phyloP scores from a whole-genome alignment of 2,329 filamentous ascomycete genomes.

The Paraphoma chrysanthemicola region DNA sequence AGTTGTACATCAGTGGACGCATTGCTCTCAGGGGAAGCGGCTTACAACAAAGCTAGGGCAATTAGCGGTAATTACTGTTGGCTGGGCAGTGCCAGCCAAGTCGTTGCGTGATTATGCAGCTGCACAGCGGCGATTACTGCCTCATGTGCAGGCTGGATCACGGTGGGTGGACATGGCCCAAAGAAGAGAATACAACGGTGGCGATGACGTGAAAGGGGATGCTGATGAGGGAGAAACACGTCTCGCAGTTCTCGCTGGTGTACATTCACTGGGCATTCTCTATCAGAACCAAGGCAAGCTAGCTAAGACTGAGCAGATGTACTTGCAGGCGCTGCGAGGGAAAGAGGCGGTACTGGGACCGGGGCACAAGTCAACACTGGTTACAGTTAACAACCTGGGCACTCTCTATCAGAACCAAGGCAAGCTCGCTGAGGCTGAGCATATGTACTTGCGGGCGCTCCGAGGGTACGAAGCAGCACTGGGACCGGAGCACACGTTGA shows the following conservation, averaged over 20 bases:
- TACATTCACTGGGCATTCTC: slow-evolving; percentile 13
- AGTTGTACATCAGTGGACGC: slow-evolving; percentile 24
- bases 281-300: no score
- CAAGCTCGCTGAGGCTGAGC: no score
- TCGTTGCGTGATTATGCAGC: slow-evolving; percentile 9
- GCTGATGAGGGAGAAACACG: slow-evolving; percentile 3
- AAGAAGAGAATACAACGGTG: background rate
- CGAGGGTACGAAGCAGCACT: no score
- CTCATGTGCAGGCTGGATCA: slow-evolving; percentile 17
- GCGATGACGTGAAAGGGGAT: slow-evolving; percentile 1
- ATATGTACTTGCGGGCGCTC: no score
- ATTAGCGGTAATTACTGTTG: slow-evolving; percentile 17
- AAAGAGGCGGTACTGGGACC: no score
- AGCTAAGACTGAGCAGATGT: no score
- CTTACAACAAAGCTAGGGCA: slow-evolving; percentile 12
- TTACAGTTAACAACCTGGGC: no score
- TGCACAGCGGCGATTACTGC: slow-evolving; percentile 26
- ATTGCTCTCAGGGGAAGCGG: slow-evolving; percentile 15
- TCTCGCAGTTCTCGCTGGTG: slow-evolving; percentile 16
- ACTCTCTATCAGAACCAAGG: no score
- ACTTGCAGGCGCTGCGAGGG: no score
- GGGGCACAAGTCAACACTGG: no score
- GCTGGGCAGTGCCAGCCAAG: slow-evolving; percentile 13
- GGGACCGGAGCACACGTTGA: no score
- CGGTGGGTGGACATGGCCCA: slow-evolving; percentile 5